These are phyloP conservation scores for Gleditsia sinensis DNA, from an alignment of 306 rosid genomes.

Conservation along the genomic window DNA sequence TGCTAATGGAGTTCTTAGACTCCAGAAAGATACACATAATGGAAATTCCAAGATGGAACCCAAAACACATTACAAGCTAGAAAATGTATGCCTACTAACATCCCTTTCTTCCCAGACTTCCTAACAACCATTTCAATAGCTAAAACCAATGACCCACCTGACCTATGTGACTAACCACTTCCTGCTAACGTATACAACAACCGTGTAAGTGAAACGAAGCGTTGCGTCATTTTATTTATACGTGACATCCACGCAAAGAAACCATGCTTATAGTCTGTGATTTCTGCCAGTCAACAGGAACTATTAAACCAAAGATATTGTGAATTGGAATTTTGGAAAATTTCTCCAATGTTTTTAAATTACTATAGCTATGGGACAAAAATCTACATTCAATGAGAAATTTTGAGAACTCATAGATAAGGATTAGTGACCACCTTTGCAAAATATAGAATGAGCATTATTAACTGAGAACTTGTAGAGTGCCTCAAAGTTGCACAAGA, in stretches of 20 bases:
- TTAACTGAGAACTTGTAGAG: constrained; percentile 35
- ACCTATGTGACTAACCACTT: too few relatives aligned
- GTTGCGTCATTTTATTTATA: too few relatives aligned
- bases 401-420: constrained; percentile 51
- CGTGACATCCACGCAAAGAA: constrained; percentile 53
- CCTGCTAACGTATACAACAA: too few relatives aligned
- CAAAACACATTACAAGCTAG: too few relatives aligned
- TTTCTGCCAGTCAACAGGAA: constrained; percentile 52
- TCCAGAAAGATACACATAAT: too few relatives aligned
- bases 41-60: too few relatives aligned
- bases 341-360: constrained; percentile 20
- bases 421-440: constrained; percentile 40
- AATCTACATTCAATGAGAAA: constrained; percentile 45
- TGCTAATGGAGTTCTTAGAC: too few relatives aligned
- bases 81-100: too few relatives aligned
- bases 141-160: too few relatives aligned
- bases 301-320: constrained; percentile 18
- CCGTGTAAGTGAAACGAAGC: too few relatives aligned
- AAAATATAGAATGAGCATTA: constrained; percentile 20
- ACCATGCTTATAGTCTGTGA: constrained; percentile 40
- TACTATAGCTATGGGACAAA: constrained; percentile 12
- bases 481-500: constrained; percentile 49
- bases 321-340: constrained; percentile 32
- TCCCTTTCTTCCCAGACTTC: too few relatives aligned
- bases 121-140: too few relatives aligned